A percentile compares a stretch with the other conserved stretches of the same genome.
phyloP scores from a whole-genome alignment of 306 rosid species.

The Gleditsia sinensis region DNA sequence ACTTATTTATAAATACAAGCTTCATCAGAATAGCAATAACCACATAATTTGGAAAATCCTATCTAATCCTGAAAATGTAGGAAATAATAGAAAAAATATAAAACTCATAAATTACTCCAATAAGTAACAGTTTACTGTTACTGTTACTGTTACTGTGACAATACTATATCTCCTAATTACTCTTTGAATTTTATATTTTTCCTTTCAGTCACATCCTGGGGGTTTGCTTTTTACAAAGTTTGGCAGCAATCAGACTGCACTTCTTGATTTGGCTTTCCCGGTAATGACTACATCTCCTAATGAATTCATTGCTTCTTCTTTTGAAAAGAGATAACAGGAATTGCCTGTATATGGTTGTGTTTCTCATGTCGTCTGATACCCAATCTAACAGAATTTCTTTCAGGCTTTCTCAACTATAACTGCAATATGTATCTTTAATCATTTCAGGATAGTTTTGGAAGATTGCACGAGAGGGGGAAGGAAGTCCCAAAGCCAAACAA shows the following conservation, averaged over 20 bases:
- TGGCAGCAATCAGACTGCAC: constrained; percentile 98
- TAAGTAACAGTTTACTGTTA: too few species aligned
- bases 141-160: too few species aligned
- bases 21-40: too few species aligned
- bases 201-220: constrained; percentile 95
- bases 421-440: neutral
- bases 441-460: constrained; percentile 96
- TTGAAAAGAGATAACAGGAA: neutral
- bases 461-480: constrained; percentile 96
- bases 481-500: constrained; percentile 97
- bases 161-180: neutral
- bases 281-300: constrained; percentile 49
- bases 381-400: constrained; percentile 22
- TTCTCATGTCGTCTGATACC: constrained; percentile 12
- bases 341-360: constrained; percentile 11
- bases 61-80: too few species aligned
- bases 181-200: constrained; percentile 13
- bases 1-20: too few species aligned
- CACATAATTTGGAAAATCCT: too few species aligned
- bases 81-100: too few species aligned
- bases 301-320: neutral
- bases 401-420: constrained; percentile 23
- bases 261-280: constrained; percentile 98
- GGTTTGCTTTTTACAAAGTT: constrained; percentile 97
- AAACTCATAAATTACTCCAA: too few species aligned